Conservation (phyloP, 2,329 filamentous ascomycete genomes). For the Fusarium miscanthi region DNA sequence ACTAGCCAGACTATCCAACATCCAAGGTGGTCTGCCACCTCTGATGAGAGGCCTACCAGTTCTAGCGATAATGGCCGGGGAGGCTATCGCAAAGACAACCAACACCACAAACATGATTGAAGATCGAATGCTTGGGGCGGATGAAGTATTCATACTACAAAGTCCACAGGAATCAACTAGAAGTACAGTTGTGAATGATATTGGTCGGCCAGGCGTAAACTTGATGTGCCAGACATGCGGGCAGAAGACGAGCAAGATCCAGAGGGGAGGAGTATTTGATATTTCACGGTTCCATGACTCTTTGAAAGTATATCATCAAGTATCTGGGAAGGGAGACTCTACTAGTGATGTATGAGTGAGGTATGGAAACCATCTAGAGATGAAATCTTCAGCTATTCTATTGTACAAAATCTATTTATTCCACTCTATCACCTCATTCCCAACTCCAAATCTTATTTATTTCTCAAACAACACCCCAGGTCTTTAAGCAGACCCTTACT, state of each 20-base stretch:
- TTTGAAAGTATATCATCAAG: rapidly evolving
- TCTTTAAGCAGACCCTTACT: rapidly evolving
- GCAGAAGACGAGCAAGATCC: background rate
- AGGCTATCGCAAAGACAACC: slow-evolving; percentile 27
- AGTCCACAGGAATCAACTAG: background rate
- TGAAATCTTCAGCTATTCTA: rapidly evolving
- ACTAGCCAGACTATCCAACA: slow-evolving; percentile 31
- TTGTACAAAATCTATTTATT: background rate
- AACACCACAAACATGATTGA: slow-evolving; percentile 25
- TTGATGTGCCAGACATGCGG: slow-evolving; percentile 18
- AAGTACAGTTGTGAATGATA: rapidly evolving
- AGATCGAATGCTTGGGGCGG: slow-evolving; percentile 25
- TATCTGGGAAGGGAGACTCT: rapidly evolving
- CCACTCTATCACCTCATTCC: background rate
- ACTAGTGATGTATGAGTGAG: rapidly evolving
- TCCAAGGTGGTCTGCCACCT: slow-evolving; percentile 33
- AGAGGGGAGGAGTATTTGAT: rapidly evolving
- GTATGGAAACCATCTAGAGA: too few species aligned
- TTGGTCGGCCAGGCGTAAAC: slow-evolving; percentile 1
- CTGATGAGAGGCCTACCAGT: slow-evolving; percentile 34
- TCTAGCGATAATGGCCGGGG: slow-evolving; percentile 31
- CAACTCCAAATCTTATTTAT: background rate
- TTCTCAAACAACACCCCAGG: rapidly evolving
- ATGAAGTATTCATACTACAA: slow-evolving; percentile 17
- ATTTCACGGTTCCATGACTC: rapidly evolving